phyloP scores from a whole-genome alignment of 2,329 filamentous ascomycete genomes.

The Corniculantispora saksenae region DNA sequence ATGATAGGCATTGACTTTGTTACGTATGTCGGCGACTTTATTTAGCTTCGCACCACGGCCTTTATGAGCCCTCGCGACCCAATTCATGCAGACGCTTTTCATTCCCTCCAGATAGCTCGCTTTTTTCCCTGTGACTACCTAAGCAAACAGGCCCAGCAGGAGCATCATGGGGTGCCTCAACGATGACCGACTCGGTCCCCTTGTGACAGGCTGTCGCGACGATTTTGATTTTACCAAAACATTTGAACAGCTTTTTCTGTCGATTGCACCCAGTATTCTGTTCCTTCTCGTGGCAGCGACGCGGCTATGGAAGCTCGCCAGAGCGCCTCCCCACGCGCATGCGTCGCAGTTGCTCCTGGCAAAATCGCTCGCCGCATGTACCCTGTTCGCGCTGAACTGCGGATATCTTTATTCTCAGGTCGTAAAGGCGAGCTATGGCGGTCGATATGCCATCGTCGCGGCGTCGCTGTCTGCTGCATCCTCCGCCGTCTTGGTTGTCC shows the following conservation, averaged over 20 bases:
- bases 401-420: neutral
- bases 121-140: no score
- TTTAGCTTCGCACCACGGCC: neutral
- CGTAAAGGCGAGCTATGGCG: neutral
- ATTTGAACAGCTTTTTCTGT: slow-evolving; percentile 7
- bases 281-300: slow-evolving; percentile 1
- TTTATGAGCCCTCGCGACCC: neutral
- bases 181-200: neutral
- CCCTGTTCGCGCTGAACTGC: neutral
- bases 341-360: neutral
- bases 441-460: neutral
- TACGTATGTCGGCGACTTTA: neutral
- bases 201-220: slow-evolving; percentile 12
- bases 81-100: neutral
- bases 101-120: no score
- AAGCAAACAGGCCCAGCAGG: neutral
- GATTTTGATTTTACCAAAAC: slow-evolving; percentile 16
- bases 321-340: neutral
- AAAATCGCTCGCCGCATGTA: neutral
- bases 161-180: slow-evolving; percentile 7
- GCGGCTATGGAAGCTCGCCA: neutral
- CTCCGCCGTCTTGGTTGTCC: neutral
- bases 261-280: neutral
- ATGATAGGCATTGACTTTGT: neutral
- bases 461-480: neutral